Evolutionary conservation across 176 grass and related monocot genomes (phyloP).

Genomic region (Oryza glaberrima): DNA sequence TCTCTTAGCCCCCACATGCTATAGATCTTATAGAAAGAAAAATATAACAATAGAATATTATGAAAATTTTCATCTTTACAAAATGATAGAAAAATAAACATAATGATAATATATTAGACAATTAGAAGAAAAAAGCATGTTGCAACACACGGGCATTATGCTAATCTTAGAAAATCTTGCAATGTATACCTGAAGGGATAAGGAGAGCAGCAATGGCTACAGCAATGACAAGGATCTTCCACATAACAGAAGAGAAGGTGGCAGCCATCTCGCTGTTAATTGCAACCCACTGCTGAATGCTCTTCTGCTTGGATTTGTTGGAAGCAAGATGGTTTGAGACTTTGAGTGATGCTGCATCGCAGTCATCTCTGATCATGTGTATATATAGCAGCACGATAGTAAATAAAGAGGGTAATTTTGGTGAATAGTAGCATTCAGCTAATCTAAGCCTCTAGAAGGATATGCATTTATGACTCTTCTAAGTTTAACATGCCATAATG

Average conservation of each 20-base stretch:
- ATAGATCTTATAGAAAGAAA: no score
- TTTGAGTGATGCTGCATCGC: neutral
- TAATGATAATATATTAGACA: no score
- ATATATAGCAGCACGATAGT: neutral
- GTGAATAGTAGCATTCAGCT: neutral
- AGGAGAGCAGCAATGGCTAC: neutral
- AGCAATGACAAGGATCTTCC: conserved; percentile 34
- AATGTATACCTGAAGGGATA: neutral
- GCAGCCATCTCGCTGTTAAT: conserved; percentile 10
- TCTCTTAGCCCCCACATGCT: no score
- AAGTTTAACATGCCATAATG: neutral
- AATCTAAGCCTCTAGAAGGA: neutral
- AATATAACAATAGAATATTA: no score
- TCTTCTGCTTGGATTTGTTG: neutral
- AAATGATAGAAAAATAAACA: no score
- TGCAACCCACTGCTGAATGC: neutral
- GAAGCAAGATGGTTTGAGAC: neutral
- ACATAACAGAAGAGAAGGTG: neutral
- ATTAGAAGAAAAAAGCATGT: no score
- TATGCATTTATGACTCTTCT: neutral
- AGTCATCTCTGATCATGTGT: conserved; percentile 2
- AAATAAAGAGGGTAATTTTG: neutral
- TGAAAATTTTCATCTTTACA: no score
- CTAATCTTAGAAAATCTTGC: neutral
- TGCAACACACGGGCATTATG: no score